These are phyloP conservation scores for Hibiscus syriacus DNA, from an alignment of 345 rosid species.

Conservation along the genomic window DNA sequence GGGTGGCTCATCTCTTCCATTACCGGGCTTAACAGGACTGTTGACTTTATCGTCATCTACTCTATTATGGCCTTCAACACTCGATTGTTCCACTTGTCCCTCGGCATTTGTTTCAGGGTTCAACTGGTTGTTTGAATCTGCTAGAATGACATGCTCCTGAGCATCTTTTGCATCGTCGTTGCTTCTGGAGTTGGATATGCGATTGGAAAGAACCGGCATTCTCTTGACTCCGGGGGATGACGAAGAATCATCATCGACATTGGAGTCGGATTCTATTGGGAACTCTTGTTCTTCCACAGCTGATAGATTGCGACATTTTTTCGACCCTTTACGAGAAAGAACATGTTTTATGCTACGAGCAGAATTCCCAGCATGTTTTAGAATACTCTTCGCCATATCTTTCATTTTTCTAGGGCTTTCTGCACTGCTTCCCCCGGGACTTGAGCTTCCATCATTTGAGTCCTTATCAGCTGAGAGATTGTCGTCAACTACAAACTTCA, in stretches of 20 bases:
- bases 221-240: slow-evolving; percentile 17
- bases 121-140: slow-evolving; percentile 18
- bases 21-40: slow-evolving; percentile 9
- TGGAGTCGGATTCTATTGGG: slow-evolving; percentile 29
- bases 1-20: neutral
- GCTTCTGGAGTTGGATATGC: neutral
- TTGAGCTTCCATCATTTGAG: slow-evolving; percentile 22
- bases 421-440: slow-evolving; percentile 31
- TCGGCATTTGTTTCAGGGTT: slow-evolving; percentile 18
- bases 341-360: slow-evolving; percentile 49
- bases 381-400: slow-evolving; percentile 49
- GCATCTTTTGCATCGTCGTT: slow-evolving; percentile 14
- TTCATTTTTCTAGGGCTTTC: slow-evolving; percentile 50
- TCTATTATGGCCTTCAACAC: slow-evolving; percentile 11
- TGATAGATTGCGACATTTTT: slow-evolving; percentile 19
- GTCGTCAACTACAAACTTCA: slow-evolving; percentile 45
- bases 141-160: slow-evolving; percentile 16
- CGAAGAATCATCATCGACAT: slow-evolving; percentile 32
- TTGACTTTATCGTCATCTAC: slow-evolving; percentile 10
- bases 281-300: slow-evolving; percentile 22
- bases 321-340: slow-evolving; percentile 65
- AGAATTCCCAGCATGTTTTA: slow-evolving; percentile 61
- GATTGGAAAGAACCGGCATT: slow-evolving; percentile 21
- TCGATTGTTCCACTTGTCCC: slow-evolving; percentile 16
- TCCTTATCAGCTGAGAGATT: slow-evolving; percentile 30